Evolutionary conservation across 2,329 filamentous ascomycete genomes (phyloP).

Genomic region (Leptographium lundbergii): DNA sequence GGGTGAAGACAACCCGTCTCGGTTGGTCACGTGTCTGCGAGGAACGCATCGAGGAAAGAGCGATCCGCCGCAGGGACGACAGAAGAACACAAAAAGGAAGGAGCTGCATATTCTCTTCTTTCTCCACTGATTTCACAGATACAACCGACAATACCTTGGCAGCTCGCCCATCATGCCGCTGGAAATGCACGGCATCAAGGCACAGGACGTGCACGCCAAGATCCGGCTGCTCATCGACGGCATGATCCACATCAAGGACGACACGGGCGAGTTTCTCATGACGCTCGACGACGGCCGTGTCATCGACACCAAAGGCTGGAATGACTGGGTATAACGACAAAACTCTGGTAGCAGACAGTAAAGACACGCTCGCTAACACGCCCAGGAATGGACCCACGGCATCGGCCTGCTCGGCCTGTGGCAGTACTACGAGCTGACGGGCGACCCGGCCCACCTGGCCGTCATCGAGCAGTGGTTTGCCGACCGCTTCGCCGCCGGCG

Average conservation of each 20-base stretch:
- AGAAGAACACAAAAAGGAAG: too few relatives aligned
- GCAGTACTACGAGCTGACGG: slow-evolving; percentile 67
- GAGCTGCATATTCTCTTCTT: too few relatives aligned
- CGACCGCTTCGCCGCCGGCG: slow-evolving; percentile 53
- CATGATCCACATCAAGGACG: slow-evolving; percentile 66
- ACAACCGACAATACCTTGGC: too few relatives aligned
- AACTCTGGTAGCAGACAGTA: too few relatives aligned
- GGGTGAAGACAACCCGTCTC: too few relatives aligned
- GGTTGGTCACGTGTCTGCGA: too few relatives aligned
- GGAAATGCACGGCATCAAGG: slow-evolving; percentile 31
- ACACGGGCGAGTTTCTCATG: slow-evolving; percentile 60
- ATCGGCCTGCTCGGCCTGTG: slow-evolving; percentile 71
- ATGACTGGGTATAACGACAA: slow-evolving; percentile 45
- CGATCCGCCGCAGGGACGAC: too few relatives aligned
- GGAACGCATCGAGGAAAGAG: too few relatives aligned
- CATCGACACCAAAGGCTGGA: slow-evolving; percentile 77
- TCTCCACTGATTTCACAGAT: too few relatives aligned
- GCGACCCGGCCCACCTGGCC: slow-evolving; percentile 42
- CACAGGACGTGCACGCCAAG: slow-evolving; percentile 35
- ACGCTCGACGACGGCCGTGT: slow-evolving; percentile 58
- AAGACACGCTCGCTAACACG: too few relatives aligned
- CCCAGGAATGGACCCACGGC: slow-evolving; percentile 61
- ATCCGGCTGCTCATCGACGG: slow-evolving; percentile 59
- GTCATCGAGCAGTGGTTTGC: slow-evolving; percentile 66
- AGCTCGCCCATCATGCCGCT: slow-evolving; percentile 26